Base-by-base conservation (phyloP, 345 rosid species). In the Chamaenerion angustifolium region DNA sequence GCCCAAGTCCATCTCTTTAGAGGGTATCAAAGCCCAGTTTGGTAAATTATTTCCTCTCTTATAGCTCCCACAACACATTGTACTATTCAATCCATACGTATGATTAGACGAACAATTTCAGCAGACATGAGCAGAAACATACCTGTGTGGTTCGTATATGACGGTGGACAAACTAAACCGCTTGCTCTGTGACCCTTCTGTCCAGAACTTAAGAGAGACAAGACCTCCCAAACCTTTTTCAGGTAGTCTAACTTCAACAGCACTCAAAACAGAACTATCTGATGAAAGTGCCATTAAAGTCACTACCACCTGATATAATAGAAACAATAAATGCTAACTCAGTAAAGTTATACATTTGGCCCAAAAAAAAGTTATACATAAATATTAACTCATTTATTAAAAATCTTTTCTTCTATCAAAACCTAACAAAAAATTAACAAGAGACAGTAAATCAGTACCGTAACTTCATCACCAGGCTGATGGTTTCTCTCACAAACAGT, bases 401-500 rank as follows among this genome's bases (percentile, higher is more conserved):
- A n/a, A n/a, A n/a, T 31, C 6, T 31, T 31, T 7, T 31, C 37
- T 31, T 31, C 37, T 31, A 5, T 23, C 27, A 23, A 23, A 23
- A 23, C 27, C 27, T 5, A 31, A 31, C 6, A 31, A 31, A 21
- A 31, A 31, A 31, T 7, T 31, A 31, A 31, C 37, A 5, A 5
- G 37, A 31, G 37, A 3, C 37, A 31, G 10, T 31, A 31, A 31
- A 31, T 48, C 51, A 67, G 58, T 75, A 92, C 98, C 75, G 88
- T 84, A 67, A 84, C 59, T 48, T 75, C 95, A 72, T 87, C 95
- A 45, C 80, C 88, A 12, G 98, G 96, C 58, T 92, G 98, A 71
- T 92, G 88, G 67, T 80, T 92, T 79, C 96, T 84, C 69, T 87
- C 98, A 70, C 92, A 86, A 54, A 90, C 92, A 77, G 79, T 88